phyloP scores from a whole-genome alignment of 805 yeast species.

The Candida morakotiae region DNA sequence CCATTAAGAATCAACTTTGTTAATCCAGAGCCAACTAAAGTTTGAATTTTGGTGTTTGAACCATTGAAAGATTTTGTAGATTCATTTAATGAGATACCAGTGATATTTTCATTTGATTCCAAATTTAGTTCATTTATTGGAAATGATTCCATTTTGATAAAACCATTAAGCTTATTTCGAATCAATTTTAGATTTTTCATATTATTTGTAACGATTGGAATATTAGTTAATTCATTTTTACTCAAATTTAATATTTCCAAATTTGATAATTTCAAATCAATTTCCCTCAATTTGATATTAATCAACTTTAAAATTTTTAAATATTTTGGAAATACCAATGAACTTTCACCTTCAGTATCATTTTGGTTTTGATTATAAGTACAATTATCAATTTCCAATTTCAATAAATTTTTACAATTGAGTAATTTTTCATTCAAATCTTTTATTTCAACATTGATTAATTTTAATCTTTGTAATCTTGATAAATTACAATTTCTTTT shows the following conservation, averaged over 20 bases:
- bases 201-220: too few relatives aligned
- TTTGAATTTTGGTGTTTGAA: slow-evolving; percentile 5
- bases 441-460: slow-evolving; percentile 7
- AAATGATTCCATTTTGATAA: neutral
- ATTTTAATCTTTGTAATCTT: slow-evolving; percentile 4
- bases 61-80: neutral
- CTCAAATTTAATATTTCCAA: slow-evolving; percentile 4
- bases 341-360: too few relatives aligned
- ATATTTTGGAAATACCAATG: slow-evolving; percentile 1
- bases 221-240: slow-evolving; percentile 6
- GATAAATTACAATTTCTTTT: slow-evolving; percentile 5
- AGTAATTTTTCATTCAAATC: slow-evolving; percentile 7
- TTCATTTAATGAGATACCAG: neutral
- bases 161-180: slow-evolving; percentile 3
- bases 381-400: slow-evolving; percentile 6
- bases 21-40: slow-evolving; percentile 4
- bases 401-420: slow-evolving; percentile 2
- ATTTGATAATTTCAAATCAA: neutral
- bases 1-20: slow-evolving; percentile 6
- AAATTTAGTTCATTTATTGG: slow-evolving; percentile 4
- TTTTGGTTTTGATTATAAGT: too few relatives aligned
- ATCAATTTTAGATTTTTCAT: slow-evolving; percentile 1
- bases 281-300: neutral
- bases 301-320: slow-evolving; percentile 4
- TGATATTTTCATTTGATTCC: slow-evolving; percentile 1